Percentiles rank a stretch among this genome's conserved stretches.
phyloP scores from a whole-genome alignment of 2,329 filamentous ascomycete genomes.

The Ceratocystis variospora region DNA sequence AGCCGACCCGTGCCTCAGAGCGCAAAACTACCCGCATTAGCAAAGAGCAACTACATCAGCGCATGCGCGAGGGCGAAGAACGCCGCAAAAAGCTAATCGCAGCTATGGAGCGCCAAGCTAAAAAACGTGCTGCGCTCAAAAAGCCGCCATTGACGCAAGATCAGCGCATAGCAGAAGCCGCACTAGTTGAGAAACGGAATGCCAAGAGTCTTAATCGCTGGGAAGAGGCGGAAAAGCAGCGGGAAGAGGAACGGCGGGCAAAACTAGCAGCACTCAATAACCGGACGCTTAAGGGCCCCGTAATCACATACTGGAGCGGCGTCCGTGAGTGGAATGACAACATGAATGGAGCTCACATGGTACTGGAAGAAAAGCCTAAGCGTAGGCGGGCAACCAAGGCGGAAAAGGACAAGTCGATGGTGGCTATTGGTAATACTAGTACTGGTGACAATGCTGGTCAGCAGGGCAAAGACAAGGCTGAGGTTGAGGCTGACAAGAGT shows the following conservation, averaged over 20 bases:
- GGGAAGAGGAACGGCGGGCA: slow-evolving; percentile 68
- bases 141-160: slow-evolving; percentile 76
- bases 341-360: slow-evolving; percentile 51
- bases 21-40: slow-evolving; percentile 44
- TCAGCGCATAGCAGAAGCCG: slow-evolving; percentile 70
- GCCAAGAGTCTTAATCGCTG: slow-evolving; percentile 81
- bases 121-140: slow-evolving; percentile 58
- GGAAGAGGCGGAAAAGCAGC: slow-evolving; percentile 83
- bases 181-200: slow-evolving; percentile 70
- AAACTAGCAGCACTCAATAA: slow-evolving; percentile 81
- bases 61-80: slow-evolving; percentile 59
- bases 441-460: neutral
- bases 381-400: slow-evolving; percentile 37
- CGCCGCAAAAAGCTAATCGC: slow-evolving; percentile 57
- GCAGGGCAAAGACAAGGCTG: neutral
- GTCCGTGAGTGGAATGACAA: slow-evolving; percentile 67
- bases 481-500: neutral
- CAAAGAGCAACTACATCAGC: slow-evolving; percentile 51
- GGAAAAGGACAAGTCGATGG: slow-evolving; percentile 23
- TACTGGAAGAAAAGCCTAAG: slow-evolving; percentile 46
- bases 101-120: slow-evolving; percentile 53
- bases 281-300: slow-evolving; percentile 72
- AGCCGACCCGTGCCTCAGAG: slow-evolving; percentile 45
- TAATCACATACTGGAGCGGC: slow-evolving; percentile 91
- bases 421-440: slow-evolving; percentile 15